Conservation (phyloP, 495 filamentous ascomycete genomes). For the Aspergillus steynii region DNA sequence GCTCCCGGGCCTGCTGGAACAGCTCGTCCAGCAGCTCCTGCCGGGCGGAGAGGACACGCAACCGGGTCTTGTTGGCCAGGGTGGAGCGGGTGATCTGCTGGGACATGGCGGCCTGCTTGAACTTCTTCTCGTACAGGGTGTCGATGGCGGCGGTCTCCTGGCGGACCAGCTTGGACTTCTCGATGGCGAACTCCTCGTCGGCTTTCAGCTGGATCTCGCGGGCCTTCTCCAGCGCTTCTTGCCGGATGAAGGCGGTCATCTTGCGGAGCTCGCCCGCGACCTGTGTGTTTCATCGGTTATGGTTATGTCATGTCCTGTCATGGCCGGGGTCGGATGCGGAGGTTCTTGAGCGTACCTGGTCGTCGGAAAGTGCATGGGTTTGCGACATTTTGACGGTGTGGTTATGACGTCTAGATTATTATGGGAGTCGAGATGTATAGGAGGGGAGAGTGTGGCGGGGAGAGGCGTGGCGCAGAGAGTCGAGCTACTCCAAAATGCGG, state of each 20-base stretch:
- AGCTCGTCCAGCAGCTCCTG: conserved; percentile 92
- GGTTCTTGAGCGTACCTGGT: conserved; percentile 65
- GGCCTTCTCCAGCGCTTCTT: conserved; percentile 96
- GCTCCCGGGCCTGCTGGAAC: conserved; percentile 73
- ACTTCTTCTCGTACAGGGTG: conserved; percentile 89
- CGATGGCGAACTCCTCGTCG: conserved; percentile 96
- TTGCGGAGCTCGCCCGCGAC: conserved; percentile 95
- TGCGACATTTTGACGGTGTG: conserved; percentile 74
- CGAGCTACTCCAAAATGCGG: conserved; percentile 21
- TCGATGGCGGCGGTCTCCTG: conserved; percentile 93
- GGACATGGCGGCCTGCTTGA: conserved; percentile 93
- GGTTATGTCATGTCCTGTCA: not conserved
- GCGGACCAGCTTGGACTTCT: conserved; percentile 97
- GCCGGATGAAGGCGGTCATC: conserved; percentile 99
- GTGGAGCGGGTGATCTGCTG: conserved; percentile 97
- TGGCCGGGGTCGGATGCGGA: not conserved
- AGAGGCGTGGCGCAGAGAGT: conserved; percentile 2
- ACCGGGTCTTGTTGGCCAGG: conserved; percentile 88
- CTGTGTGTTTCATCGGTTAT: conserved; percentile 41
- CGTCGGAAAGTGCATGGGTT: conserved; percentile 91
- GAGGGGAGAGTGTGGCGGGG: conserved; percentile 18
- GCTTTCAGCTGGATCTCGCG: conserved; percentile 96
- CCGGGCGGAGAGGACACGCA: conserved; percentile 79
- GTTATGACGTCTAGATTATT: conserved; percentile 24
- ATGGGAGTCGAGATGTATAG: conserved; percentile 27